A percentile compares a stretch with the other conserved stretches of the same genome.
These are phyloP conservation scores for Trypanosoma theileri DNA, from an alignment of 208 protist species.

Conservation along the genomic window DNA sequence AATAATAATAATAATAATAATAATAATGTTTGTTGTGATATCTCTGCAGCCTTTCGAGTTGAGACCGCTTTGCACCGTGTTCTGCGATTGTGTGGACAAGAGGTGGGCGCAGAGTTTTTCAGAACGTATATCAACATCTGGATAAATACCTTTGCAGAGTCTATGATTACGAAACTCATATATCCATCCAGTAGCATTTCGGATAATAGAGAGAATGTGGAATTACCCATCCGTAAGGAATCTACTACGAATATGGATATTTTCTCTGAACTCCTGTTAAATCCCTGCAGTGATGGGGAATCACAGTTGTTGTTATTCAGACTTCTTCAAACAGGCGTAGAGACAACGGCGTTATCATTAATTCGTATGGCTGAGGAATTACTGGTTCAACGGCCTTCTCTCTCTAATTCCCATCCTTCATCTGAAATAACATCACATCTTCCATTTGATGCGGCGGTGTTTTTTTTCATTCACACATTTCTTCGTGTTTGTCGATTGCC, in stretches of 20 bases:
- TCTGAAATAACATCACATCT: not conserved
- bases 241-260: too few relatives aligned
- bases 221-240: too few relatives aligned
- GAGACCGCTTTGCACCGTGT: conserved; percentile 11
- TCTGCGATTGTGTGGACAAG: conserved; percentile 7
- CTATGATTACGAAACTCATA: conserved; percentile 4
- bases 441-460: conserved; percentile 19
- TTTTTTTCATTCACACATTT: conserved; percentile 24
- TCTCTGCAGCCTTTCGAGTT: not conserved
- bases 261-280: too few relatives aligned
- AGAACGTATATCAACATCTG: conserved; percentile 16
- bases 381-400: not conserved
- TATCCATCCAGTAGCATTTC: not conserved
- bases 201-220: not conserved
- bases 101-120: conserved; percentile 10
- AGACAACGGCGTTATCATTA: not conserved
- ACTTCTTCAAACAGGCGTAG: conserved; percentile 7
- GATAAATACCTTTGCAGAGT: not conserved
- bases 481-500: conserved; percentile 4
- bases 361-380: not conserved
- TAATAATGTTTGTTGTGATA: too few relatives aligned
- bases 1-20: too few relatives aligned
- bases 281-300: too few relatives aligned
- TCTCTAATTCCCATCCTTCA: not conserved
- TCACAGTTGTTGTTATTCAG: not conserved